A percentile compares a stretch with the other conserved stretches of the same genome.
phyloP scores from a whole-genome alignment of 371 early-diverging fungal species.

The Polyrhizophydium stewartii region DNA sequence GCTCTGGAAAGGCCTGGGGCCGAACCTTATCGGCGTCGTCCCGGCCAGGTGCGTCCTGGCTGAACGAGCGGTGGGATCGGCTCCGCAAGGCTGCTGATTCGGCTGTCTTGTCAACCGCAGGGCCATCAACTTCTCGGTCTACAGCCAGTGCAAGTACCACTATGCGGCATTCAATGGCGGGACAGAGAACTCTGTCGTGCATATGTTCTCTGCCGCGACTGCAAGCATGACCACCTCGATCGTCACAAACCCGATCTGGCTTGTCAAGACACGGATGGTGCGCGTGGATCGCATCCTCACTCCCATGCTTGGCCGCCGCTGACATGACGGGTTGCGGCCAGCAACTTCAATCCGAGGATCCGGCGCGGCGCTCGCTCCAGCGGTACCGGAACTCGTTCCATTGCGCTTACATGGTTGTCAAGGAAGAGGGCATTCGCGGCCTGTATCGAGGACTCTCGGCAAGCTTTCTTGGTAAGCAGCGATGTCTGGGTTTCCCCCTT shows the following conservation, averaged over 20 bases:
- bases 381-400: conserved; percentile 71
- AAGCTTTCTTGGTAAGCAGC: conserved; percentile 34
- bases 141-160: conserved; percentile 80
- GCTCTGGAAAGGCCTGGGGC: conserved; percentile 90
- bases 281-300: conserved; percentile 4
- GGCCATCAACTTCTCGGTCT: conserved; percentile 87
- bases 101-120: conserved; percentile 46
- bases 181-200: conserved; percentile 73
- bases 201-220: conserved; percentile 74
- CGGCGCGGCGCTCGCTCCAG: conserved; percentile 9
- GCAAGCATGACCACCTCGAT: conserved; percentile 83
- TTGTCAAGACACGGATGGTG: conserved; percentile 88
- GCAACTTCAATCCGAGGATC: conserved; percentile 67
- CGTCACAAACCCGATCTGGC: conserved; percentile 93
- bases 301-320: neutral
- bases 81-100: no score
- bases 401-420: conserved; percentile 63
- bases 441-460: conserved; percentile 92
- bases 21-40: conserved; percentile 89
- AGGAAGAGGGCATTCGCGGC: conserved; percentile 76
- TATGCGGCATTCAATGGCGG: conserved; percentile 68
- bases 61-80: neutral
- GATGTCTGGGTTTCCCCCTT: no score
- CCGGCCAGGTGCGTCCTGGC: conserved; percentile 65
- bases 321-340: neutral